A percentile compares a stretch with the other conserved stretches of the same genome.
Evolutionary conservation across 1,139 yeast species (phyloP).

Genomic region (Suhomyces coccinellae): DNA sequence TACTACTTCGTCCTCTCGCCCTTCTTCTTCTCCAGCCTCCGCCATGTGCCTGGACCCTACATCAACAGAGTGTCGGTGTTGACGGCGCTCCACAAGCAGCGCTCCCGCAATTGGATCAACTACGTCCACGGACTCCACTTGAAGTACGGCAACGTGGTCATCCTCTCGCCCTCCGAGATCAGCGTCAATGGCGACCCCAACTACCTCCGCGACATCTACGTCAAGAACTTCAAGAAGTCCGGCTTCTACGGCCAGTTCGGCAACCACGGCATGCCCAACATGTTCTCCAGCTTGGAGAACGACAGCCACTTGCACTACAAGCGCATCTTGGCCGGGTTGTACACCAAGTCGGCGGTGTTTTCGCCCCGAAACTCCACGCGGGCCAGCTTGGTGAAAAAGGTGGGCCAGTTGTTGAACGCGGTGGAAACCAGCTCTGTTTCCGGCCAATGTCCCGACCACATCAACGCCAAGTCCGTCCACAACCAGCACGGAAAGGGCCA

Average conservation of each 20-base stretch:
- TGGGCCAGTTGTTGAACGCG: constrained; percentile 27
- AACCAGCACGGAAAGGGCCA: constrained; percentile 41
- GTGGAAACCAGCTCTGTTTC: constrained; percentile 33
- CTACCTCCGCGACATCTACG: constrained; percentile 56
- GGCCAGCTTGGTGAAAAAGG: constrained; percentile 25
- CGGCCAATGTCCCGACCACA: constrained; percentile 35
- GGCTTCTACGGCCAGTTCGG: constrained; percentile 62
- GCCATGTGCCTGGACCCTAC: constrained; percentile 62
- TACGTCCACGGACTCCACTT: constrained; percentile 53
- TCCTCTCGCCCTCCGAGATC: constrained; percentile 62
- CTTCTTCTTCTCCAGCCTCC: constrained; percentile 49
- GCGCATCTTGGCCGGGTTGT: constrained; percentile 47
- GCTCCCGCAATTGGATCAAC: constrained; percentile 53
- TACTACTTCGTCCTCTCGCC: constrained; percentile 46
- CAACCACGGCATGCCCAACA: constrained; percentile 58
- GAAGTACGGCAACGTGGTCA: constrained; percentile 58
- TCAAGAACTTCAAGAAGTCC: constrained; percentile 59
- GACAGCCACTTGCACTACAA: constrained; percentile 51
- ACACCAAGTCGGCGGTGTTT: constrained; percentile 48
- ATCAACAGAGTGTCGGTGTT: constrained; percentile 48
- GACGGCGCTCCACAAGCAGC: constrained; percentile 53
- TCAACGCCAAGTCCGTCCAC: constrained; percentile 32
- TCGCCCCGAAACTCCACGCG: constrained; percentile 33
- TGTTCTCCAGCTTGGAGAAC: constrained; percentile 57
- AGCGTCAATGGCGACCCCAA: constrained; percentile 55